These are phyloP conservation scores for Parathielavia appendiculata DNA, from an alignment of 495 filamentous ascomycete genomes.

Conservation along the genomic window DNA sequence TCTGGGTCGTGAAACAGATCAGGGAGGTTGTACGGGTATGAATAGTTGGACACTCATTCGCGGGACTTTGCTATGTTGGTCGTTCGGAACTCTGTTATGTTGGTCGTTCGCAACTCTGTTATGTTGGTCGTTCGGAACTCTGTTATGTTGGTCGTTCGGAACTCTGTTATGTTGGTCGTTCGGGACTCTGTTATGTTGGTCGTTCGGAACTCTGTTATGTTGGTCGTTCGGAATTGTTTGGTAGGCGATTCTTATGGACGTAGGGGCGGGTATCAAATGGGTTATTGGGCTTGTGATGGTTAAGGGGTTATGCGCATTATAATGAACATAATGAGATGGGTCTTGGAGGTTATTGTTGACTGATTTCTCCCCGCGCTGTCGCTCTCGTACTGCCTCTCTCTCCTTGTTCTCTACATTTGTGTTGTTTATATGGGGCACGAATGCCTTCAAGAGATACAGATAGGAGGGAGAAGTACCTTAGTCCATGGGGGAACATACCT, in stretches of 20 bases:
- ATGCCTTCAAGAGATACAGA: background rate
- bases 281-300: background rate
- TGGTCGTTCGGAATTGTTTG: background rate
- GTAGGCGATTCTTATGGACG: background rate
- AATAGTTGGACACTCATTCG: constrained; percentile 13
- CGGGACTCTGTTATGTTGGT: background rate
- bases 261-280: constrained; percentile 5
- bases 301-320: constrained; percentile 7
- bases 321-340: constrained; percentile 6
- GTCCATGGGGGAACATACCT: background rate
- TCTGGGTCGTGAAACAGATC: background rate
- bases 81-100: background rate
- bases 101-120: constrained; percentile 4
- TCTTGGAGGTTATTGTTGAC: background rate
- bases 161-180: constrained; percentile 1
- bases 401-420: background rate
- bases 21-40: background rate
- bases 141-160: background rate
- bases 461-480: background rate
- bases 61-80: background rate
- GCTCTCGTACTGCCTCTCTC: background rate
- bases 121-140: background rate
- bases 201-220: background rate
- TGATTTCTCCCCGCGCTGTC: background rate
- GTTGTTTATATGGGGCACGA: background rate